Evolutionary conservation across 1,139 yeast genomes (phyloP), one percentile per base, ranked within the genome.

Genomic region (Williopsis jadinii): DNA sequence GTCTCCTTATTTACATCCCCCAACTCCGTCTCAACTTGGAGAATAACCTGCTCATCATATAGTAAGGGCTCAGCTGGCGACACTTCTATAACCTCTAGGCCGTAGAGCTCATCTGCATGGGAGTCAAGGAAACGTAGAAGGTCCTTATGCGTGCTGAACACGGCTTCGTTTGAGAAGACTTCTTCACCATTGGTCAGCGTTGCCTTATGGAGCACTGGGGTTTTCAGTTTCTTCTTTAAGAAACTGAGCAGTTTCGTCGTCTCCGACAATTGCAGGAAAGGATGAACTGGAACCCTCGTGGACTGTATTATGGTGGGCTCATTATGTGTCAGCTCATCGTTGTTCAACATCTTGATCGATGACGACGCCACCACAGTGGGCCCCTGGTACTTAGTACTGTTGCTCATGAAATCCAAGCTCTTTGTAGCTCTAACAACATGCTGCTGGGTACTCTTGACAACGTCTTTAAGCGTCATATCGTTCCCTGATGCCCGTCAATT

Each of bases 401-500:
- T 46, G 31, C 41, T 43, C 28, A 46, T 41, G 37, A 46, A 46
- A 40, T 46, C 40, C 8, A 46, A 34, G 3, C 42, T 37, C 5
- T 41, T 24, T 2, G 44, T 38, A n/a, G 45, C 35, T 41, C 36
- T 42, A 14, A 45, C 41, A 5, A 45, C 45, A 14, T 38, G 37
- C 9, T 41, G 10, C 10, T 28, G 11, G 2, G 43, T 38, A 14
- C 30, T 26, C 19, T 9, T 29, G 9, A 28, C 10, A 14, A 32
- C 24, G 4, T 24, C 24, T 32, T 11, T 5, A 19, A n/a, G 8
- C 26, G 24, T 19, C 24, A 19, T 19, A 19, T 19, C 6, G 6
- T 19, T 19, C 24, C 24, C 6, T 19, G 24, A 19, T 5, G 24
- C 24, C 24, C 4, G 6, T 19, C 24, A 19, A 19, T 19, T 19